A percentile compares a stretch with the other conserved stretches of the same genome.
Conservation (phyloP, 305 asterid genomes). For the Stenogyne calaminthoides region DNA sequence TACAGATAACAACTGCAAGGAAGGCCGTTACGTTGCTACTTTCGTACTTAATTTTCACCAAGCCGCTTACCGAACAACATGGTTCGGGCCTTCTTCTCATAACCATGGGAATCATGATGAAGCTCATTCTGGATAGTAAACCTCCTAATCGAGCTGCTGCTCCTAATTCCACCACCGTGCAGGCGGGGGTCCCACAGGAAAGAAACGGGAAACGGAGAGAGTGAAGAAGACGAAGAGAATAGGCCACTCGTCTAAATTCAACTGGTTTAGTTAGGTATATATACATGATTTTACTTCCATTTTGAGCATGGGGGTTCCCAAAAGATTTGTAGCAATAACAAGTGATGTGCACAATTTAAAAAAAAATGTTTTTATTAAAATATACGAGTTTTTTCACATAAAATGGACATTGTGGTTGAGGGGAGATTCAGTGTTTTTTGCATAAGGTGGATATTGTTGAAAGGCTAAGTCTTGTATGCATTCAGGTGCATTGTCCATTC, state of each 20-base stretch:
- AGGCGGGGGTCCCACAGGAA: background rate
- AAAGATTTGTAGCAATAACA: background rate
- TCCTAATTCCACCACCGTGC: too few relatives aligned
- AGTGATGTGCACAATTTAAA: conserved; percentile 21
- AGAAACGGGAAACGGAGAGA: conserved; percentile 4
- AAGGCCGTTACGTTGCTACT: conserved; percentile 84
- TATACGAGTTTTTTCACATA: background rate
- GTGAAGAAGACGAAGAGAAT: conserved; percentile 41
- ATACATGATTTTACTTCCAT: conserved; percentile 3
- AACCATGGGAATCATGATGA: conserved; percentile 38
- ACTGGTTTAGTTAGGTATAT: conserved; percentile 13
- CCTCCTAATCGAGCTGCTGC: conserved; percentile 19
- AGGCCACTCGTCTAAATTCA: conserved; percentile 34
- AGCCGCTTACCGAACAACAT: conserved; percentile 60
- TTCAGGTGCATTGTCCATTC: too few relatives aligned
- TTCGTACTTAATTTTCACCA: conserved; percentile 61
- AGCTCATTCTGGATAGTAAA: conserved; percentile 61
- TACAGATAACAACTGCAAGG: conserved; percentile 91
- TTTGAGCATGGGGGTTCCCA: background rate
- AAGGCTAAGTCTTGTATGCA: too few relatives aligned
- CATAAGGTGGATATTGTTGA: too few relatives aligned
- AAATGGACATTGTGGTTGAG: too few relatives aligned
- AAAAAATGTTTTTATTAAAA: background rate
- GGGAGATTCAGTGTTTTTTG: too few relatives aligned
- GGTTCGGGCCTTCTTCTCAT: conserved; percentile 61